Percentiles rank a stretch among this genome's conserved stretches.
Evolutionary conservation across 768 basidiomycete genomes (phyloP).

Genomic region (Calvatia gigantea): DNA sequence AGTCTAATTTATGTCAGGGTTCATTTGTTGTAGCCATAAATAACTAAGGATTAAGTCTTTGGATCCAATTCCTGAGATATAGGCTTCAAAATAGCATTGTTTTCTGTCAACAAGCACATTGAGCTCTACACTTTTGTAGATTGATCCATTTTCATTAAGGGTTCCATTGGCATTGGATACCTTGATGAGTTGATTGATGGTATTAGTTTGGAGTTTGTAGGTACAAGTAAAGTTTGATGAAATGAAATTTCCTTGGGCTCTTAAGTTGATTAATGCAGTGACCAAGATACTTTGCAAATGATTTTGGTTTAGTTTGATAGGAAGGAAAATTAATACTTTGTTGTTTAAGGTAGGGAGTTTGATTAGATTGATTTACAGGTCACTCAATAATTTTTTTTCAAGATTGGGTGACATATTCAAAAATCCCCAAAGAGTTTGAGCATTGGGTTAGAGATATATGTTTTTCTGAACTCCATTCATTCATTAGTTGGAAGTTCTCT

Average conservation of each 20-base stretch:
- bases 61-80: constrained; percentile 10
- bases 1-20: constrained; percentile 15
- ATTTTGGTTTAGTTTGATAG: background rate
- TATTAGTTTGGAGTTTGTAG: background rate
- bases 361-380: background rate
- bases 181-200: background rate
- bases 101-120: background rate
- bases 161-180: too few species aligned
- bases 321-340: too few species aligned
- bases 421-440: too few species aligned
- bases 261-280: constrained; percentile 9
- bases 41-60: constrained; percentile 11
- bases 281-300: background rate
- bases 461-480: too few species aligned
- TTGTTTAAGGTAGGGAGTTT: background rate
- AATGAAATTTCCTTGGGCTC: constrained; percentile 16
- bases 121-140: too few species aligned
- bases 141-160: too few species aligned
- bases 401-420: too few species aligned
- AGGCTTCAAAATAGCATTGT: background rate
- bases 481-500: too few species aligned
- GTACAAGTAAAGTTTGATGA: constrained; percentile 2
- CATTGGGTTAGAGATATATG: too few species aligned
- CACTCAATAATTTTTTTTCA: too few species aligned
- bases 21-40: constrained; percentile 6